phyloP scores from a whole-genome alignment of 1,284 basidiomycete genomes.

The Polyporus tsugae region DNA sequence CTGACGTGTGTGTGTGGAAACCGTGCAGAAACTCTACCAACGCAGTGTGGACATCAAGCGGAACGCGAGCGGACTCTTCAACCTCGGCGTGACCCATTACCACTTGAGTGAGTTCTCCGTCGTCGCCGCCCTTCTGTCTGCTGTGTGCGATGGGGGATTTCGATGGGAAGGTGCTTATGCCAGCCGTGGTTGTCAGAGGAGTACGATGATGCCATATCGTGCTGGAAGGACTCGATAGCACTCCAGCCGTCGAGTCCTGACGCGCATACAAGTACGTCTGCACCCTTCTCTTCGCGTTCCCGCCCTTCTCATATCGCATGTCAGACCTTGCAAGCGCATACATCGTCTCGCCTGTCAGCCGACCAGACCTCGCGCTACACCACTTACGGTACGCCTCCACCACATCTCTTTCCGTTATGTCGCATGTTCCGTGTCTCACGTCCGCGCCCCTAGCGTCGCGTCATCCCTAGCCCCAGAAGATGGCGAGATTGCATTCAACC shows the following conservation, averaged over 20 bases:
- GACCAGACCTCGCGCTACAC: constrained; percentile 90
- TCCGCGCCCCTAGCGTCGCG: constrained; percentile 71
- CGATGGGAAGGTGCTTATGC: constrained; percentile 27
- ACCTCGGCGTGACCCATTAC: constrained; percentile 89
- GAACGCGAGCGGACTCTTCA: constrained; percentile 86
- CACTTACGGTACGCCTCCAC: constrained; percentile 76
- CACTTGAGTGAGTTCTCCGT: constrained; percentile 72
- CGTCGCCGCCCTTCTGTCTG: background rate
- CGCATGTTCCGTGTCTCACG: background rate
- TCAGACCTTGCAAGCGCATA: constrained; percentile 94
- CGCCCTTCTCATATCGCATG: constrained; percentile 12
- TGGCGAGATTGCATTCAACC: constrained; percentile 94
- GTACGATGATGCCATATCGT: constrained; percentile 83
- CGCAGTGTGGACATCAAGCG: constrained; percentile 85
- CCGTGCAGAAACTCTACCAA: constrained; percentile 63
- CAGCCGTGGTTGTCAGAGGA: constrained; percentile 64
- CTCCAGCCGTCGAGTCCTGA: constrained; percentile 89
- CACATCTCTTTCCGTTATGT: constrained; percentile 32
- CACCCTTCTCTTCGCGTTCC: constrained; percentile 18
- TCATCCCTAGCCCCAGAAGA: constrained; percentile 89
- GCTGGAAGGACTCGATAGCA: constrained; percentile 88
- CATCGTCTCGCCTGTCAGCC: constrained; percentile 85
- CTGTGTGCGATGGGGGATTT: background rate
- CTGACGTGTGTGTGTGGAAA: background rate
- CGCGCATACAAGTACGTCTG: constrained; percentile 86